Conservation (phyloP, 148 eudicot genomes). For the Dianthus caryophyllus region DNA sequence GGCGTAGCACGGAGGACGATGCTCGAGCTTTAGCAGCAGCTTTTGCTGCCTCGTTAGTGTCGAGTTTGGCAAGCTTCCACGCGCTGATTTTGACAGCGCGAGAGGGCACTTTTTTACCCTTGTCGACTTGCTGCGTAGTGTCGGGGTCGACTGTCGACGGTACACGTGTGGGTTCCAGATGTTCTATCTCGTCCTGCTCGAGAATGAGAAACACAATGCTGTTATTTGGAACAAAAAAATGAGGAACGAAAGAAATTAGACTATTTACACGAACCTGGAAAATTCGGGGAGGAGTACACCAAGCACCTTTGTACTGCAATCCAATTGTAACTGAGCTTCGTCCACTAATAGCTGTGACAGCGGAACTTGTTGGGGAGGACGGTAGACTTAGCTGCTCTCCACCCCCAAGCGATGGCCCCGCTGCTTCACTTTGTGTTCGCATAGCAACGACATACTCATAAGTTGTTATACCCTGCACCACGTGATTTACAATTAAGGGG, state of each 20-base stretch:
- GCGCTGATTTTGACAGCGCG: conserved; percentile 78
- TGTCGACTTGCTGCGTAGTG: conserved; percentile 40
- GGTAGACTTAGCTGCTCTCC: conserved; percentile 73
- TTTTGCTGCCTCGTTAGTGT: conserved; percentile 66
- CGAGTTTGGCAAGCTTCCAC: conserved; percentile 88
- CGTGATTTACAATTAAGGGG: not conserved
- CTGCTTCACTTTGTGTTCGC: conserved; percentile 86
- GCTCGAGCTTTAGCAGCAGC: conserved; percentile 92
- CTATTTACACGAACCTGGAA: conserved; percentile 49
- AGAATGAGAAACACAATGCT: conserved; percentile 1
- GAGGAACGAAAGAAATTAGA: not conserved
- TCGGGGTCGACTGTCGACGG: conserved; percentile 95
- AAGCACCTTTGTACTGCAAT: conserved; percentile 78
- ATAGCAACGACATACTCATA: conserved; percentile 92
- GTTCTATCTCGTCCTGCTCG: conserved; percentile 77
- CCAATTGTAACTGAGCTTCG: conserved; percentile 78
- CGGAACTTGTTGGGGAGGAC: conserved; percentile 86
- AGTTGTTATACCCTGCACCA: conserved; percentile 77
- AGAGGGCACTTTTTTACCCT: conserved; percentile 50
- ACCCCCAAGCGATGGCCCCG: conserved; percentile 73
- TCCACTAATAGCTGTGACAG: conserved; percentile 81
- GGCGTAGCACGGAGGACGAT: conserved; percentile 88
- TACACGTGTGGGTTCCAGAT: conserved; percentile 72
- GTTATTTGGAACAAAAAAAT: no score
- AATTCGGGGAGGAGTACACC: conserved; percentile 96